Evolutionary conservation across 2,329 filamentous ascomycete genomes (phyloP).

Genomic region (Didymella glomerata): DNA sequence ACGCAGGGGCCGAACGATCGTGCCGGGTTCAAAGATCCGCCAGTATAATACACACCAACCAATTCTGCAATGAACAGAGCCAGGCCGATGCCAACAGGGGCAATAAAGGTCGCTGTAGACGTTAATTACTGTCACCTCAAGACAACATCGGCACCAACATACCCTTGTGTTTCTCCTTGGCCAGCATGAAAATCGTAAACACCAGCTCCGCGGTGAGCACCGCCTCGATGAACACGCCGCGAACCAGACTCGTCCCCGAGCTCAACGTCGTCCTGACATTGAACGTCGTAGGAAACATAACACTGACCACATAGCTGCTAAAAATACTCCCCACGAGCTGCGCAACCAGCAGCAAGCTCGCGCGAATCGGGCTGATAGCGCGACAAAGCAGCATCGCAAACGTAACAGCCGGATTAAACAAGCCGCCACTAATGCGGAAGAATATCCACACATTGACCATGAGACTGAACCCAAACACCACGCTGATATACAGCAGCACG

Average conservation of each 20-base stretch:
- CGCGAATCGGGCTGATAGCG: constrained; percentile 54
- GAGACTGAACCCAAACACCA: constrained; percentile 49
- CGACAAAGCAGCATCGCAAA: constrained; percentile 50
- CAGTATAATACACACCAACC: constrained; percentile 59
- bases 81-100: constrained; percentile 75
- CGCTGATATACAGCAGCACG: constrained; percentile 49
- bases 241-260: constrained; percentile 52
- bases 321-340: constrained; percentile 58
- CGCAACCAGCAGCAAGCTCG: constrained; percentile 54
- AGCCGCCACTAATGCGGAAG: constrained; percentile 48
- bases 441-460: constrained; percentile 54
- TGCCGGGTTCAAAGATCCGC: constrained; percentile 57
- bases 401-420: constrained; percentile 46
- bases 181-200: constrained; percentile 64
- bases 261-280: constrained; percentile 58
- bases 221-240: constrained; percentile 57
- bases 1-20: constrained; percentile 58
- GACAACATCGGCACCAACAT: not conserved
- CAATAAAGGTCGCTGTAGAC: constrained; percentile 67
- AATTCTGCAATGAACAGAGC: constrained; percentile 71
- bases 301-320: constrained; percentile 55
- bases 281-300: constrained; percentile 57
- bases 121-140: constrained; percentile 3
- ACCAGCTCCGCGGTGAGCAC: constrained; percentile 49
- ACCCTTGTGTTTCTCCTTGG: constrained; percentile 72